phyloP scores from a whole-genome alignment of 768 basidiomycete species.

The Pulveroboletus sp. region DNA sequence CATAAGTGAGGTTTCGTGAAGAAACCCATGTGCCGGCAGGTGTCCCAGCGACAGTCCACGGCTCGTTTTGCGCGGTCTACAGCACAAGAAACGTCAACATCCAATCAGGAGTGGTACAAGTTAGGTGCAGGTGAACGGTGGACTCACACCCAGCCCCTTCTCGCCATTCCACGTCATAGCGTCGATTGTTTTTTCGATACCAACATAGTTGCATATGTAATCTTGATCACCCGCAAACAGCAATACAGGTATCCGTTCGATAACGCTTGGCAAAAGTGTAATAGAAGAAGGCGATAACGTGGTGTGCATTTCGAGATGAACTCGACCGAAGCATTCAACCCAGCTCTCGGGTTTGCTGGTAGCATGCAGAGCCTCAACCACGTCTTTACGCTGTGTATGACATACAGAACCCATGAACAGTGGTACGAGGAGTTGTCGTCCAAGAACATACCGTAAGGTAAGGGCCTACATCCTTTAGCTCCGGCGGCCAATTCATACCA shows the following conservation, averaged over 20 bases:
- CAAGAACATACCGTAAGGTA: slow-evolving; percentile 72
- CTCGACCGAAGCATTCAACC: slow-evolving; percentile 78
- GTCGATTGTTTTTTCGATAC: slow-evolving; percentile 83
- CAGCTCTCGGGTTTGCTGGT: slow-evolving; percentile 71
- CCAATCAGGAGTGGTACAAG: slow-evolving; percentile 1
- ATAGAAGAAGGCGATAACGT: slow-evolving; percentile 64
- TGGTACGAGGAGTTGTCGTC: not conserved
- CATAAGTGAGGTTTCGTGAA: slow-evolving; percentile 89
- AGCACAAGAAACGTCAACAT: not conserved
- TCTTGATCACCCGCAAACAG: slow-evolving; percentile 96
- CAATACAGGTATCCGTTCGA: slow-evolving; percentile 80
- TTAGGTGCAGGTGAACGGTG: not conserved
- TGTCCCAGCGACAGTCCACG: slow-evolving; percentile 71
- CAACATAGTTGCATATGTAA: slow-evolving; percentile 94
- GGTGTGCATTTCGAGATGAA: slow-evolving; percentile 61
- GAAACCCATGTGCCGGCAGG: slow-evolving; percentile 90
- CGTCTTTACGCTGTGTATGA: slow-evolving; percentile 64
- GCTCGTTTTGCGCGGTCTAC: slow-evolving; percentile 65
- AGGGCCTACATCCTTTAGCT: slow-evolving; percentile 67
- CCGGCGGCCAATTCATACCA: slow-evolving; percentile 98
- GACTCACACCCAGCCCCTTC: slow-evolving; percentile 77
- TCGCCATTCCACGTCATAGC: slow-evolving; percentile 83
- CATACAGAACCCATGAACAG: not conserved
- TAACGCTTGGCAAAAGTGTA: slow-evolving; percentile 70
- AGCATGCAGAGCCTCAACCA: slow-evolving; percentile 83